phyloP scores from a whole-genome alignment of 169 alveolate species.

The Eimeria necatrix region DNA sequence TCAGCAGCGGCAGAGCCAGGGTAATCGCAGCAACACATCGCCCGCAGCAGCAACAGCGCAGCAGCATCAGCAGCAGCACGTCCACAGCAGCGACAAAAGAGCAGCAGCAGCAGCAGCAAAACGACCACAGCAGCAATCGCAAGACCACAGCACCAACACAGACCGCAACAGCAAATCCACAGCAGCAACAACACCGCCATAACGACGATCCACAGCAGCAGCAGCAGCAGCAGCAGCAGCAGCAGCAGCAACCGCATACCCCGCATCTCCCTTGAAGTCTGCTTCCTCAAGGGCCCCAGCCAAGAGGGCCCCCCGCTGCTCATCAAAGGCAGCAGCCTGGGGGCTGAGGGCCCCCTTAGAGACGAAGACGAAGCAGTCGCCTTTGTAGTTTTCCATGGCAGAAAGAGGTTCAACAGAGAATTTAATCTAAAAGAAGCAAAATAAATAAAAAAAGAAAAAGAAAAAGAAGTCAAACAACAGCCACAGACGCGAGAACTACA shows the following conservation, averaged over 20 bases:
- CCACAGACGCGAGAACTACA: background rate
- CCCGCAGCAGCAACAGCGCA: too few species aligned
- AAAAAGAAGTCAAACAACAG: background rate
- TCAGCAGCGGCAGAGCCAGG: too few species aligned
- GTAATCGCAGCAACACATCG: too few species aligned
- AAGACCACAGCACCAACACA: too few species aligned
- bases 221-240: too few species aligned
- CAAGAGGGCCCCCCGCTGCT: background rate
- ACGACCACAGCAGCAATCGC: too few species aligned
- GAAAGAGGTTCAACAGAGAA: background rate
- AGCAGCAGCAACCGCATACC: background rate
- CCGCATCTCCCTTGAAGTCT: constrained; percentile 50
- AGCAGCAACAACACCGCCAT: too few species aligned
- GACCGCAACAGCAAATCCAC: too few species aligned
- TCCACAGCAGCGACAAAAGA: too few species aligned
- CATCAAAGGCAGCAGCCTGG: constrained; percentile 14
- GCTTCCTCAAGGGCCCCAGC: constrained; percentile 12
- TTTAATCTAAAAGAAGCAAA: background rate
- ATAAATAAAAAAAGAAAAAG: background rate
- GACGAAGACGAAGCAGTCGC: constrained; percentile 30
- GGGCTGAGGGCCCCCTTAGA: background rate
- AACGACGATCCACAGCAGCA: too few species aligned
- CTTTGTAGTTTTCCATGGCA: background rate
- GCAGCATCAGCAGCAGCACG: too few species aligned
- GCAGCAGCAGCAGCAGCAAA: too few species aligned